Evolutionary conservation across 345 rosid species (phyloP), one percentile per base, ranked within the genome.

Genomic region (Linum lewisii): DNA sequence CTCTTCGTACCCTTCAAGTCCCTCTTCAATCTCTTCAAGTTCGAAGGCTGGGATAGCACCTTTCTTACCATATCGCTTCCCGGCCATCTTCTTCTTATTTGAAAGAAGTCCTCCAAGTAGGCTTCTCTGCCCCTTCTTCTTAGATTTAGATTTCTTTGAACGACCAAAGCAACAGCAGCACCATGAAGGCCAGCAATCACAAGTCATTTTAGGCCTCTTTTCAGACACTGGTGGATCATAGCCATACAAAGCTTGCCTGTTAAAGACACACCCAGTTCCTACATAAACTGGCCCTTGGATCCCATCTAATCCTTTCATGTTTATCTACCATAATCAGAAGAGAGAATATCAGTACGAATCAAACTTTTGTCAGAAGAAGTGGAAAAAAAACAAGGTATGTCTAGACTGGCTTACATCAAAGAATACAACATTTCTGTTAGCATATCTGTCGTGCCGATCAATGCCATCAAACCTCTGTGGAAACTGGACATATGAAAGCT

Each of bases 391-490:
- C 16, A 21, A n/a, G 34, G 16, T 32, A 36, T 14, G 38, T 58
- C 42, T 36, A 23, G 18, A 5, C 19, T 13, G 47, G 56, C 82
- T 86, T 77, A 86, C 98, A 69, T 92, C 95, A 25, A 92, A 92
- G 84, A 92, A 92, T 61, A 92, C 98, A 52, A 84, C 74, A 47
- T 92, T 88, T 51, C 98, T 78, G 59, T 92, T 92, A 52, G 98
- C 98, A 66, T 92, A 92, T 86, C 98, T 75, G 60, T 92, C 95
- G 51, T 88, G 84, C 6, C 79, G 92, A 76, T 92, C 98, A 57
- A 88, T 92, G 32, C 98, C 98, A 71, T 92, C 98, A 16, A 92
- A 92, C 65, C 98, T 82, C 71, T 92, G 98, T 20, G 98, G 98
- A 60, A 92, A 92, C 53, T 92, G 98, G 67, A 88, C 95, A 63